Base-by-base conservation (phyloP, 208 protist species). In the Wallacemonas sp. region DNA sequence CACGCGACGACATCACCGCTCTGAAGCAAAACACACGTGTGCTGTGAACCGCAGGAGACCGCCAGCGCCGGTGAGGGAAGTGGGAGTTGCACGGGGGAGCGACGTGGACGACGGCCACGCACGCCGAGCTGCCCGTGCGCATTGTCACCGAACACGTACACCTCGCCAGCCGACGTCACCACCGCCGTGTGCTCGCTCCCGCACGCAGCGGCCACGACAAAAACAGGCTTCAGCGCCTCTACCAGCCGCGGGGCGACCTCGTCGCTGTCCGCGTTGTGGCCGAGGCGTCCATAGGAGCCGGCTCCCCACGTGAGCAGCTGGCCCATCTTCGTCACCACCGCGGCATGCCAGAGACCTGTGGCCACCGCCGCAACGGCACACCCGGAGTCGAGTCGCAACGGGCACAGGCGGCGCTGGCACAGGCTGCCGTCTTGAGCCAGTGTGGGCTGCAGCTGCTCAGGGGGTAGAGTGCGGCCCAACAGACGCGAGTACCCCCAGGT, bases 71-170 rank as follows among this genome's bases (percentile, higher is more conserved):
- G 66, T 15, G 48, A 52, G 3, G 83, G 85, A 29, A 92, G 66
- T 8, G 62, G 24, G 30, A 92, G 42, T 30, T 63, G 45, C 29
- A 58, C 69, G 4, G 83, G 78, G 17, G 68, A 33, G 5, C 55
- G 59, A 13, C 68, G 71, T 37, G 74, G 34, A 34, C 10, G 61
- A 24, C 13, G 45, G 1, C 68, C 66, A 3, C 33, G 65, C 62
- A 88, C 60, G 10, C 89, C 89, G n/a, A 91, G 69, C 72, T 91
- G 83, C 4, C 76, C 71, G 58, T 78, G 61, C 12, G 57, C 38
- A 63, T 91, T 91, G 24, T 84, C 75, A 36, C 89, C 89, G 65
- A 85, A 95, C 36, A 78, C 78, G 67, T 79, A 86, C n/a, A 95
- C 74, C 36, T 64, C 19, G 15, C 89, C 89, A 8, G 72, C 57